These are phyloP conservation scores for Zygosaccharomyces pseudorouxii DNA, from an alignment of 805 yeast species.

Conservation along the genomic window DNA sequence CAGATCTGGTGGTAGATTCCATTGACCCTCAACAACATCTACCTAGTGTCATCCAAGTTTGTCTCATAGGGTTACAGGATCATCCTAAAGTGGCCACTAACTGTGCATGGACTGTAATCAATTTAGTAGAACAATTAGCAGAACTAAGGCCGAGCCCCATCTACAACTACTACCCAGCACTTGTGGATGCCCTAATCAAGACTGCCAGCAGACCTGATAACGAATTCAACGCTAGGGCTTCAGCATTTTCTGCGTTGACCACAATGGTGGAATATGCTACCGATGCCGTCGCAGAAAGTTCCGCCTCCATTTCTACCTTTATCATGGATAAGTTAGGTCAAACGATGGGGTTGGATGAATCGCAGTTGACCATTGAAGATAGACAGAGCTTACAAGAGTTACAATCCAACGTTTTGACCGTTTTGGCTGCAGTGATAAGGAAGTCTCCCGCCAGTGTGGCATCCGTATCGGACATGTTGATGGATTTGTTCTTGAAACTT, in stretches of 20 bases:
- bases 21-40: constrained; percentile 62
- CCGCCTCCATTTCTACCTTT: constrained; percentile 70
- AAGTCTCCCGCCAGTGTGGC: constrained; percentile 64
- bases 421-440: constrained; percentile 78
- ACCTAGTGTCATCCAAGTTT: constrained; percentile 67
- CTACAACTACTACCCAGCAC: constrained; percentile 64
- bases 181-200: constrained; percentile 66
- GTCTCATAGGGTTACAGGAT: constrained; percentile 77
- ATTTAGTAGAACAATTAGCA: constrained; percentile 76
- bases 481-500: constrained; percentile 75
- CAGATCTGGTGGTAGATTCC: constrained; percentile 77
- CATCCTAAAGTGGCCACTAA: constrained; percentile 93
- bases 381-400: constrained; percentile 78
- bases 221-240: constrained; percentile 83
- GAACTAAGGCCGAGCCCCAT: constrained; percentile 50
- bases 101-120: constrained; percentile 96
- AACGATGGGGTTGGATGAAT: constrained; percentile 57
- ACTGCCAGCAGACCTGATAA: constrained; percentile 73
- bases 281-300: constrained; percentile 59
- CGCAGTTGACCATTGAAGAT: constrained; percentile 63
- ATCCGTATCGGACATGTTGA: constrained; percentile 73
- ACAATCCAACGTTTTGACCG: constrained; percentile 73
- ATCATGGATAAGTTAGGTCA: constrained; percentile 67
- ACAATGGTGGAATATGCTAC: constrained; percentile 74
- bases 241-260: constrained; percentile 93